phyloP scores from a whole-genome alignment of 2,329 filamentous ascomycete species.

The Aschersonia sp. region DNA sequence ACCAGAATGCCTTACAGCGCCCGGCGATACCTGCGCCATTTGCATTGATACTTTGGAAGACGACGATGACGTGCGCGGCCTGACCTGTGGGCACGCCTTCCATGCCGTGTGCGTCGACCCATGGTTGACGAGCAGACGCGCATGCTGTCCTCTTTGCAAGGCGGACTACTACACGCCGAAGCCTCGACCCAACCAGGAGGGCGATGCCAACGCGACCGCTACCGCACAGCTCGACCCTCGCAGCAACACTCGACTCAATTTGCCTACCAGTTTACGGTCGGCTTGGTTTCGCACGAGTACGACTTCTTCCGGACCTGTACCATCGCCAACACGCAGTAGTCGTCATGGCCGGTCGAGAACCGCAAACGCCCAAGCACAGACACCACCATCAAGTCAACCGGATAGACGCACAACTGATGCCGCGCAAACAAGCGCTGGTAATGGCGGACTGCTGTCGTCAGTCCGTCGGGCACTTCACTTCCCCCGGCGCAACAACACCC shows the following conservation, averaged over 20 bases:
- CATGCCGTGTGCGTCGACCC: slow-evolving; percentile 92
- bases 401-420: slow-evolving; percentile 5
- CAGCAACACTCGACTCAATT: slow-evolving; percentile 30
- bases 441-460: slow-evolving; percentile 15
- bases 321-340: neutral
- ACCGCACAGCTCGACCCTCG: slow-evolving; percentile 17
- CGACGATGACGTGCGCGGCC: slow-evolving; percentile 84
- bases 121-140: slow-evolving; percentile 86
- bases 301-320: neutral
- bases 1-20: slow-evolving; percentile 64
- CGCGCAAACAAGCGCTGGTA: neutral
- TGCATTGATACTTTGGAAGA: slow-evolving; percentile 91
- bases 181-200: slow-evolving; percentile 45
- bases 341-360: slow-evolving; percentile 1
- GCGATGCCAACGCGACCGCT: slow-evolving; percentile 7
- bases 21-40: slow-evolving; percentile 90
- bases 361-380: slow-evolving; percentile 1
- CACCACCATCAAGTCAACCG: slow-evolving; percentile 2
- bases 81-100: slow-evolving; percentile 96
- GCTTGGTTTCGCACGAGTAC: slow-evolving; percentile 19
- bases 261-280: slow-evolving; percentile 26
- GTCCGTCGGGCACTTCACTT: slow-evolving; percentile 18
- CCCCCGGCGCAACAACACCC: slow-evolving; percentile 12
- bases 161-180: slow-evolving; percentile 96
- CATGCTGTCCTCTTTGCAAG: slow-evolving; percentile 95